phyloP scores from a whole-genome alignment of 441 rosid species.

The Manihot esculenta region DNA sequence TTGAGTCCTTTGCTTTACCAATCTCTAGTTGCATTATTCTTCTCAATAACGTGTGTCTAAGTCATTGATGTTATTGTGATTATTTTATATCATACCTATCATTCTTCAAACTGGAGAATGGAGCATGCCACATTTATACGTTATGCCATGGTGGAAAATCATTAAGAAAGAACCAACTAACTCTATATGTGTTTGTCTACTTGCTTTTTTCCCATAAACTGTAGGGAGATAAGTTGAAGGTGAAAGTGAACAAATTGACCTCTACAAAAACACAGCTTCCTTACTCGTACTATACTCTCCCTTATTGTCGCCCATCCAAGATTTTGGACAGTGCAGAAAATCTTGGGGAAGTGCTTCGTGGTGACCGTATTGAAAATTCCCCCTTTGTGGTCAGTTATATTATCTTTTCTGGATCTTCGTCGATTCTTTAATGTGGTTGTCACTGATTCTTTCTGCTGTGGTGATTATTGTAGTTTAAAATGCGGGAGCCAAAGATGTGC shows the following conservation, averaged over 20 bases:
- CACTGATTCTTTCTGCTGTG: constrained; percentile 13
- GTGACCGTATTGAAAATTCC: constrained; percentile 95
- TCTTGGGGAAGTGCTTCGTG: constrained; percentile 97
- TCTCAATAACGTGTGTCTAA: background rate
- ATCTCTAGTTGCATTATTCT: background rate
- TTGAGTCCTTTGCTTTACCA: background rate
- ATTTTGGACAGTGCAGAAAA: constrained; percentile 91
- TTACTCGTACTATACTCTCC: constrained; percentile 73
- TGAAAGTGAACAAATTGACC: constrained; percentile 92
- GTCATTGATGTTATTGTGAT: too few relatives aligned
- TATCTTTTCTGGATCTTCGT: constrained; percentile 2
- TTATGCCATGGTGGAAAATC: background rate
- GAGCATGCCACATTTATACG: background rate
- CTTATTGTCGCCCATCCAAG: constrained; percentile 60
- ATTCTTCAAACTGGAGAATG: background rate
- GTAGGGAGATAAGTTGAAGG: constrained; percentile 81
- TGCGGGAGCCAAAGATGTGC: constrained; percentile 89
- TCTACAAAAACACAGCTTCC: constrained; percentile 96
- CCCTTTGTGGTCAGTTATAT: constrained; percentile 62
- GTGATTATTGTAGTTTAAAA: constrained; percentile 62
- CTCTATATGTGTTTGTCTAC: background rate
- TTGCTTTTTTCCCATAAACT: constrained; percentile 9
- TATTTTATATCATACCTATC: too few relatives aligned
- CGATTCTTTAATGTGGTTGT: background rate
- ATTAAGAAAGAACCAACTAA: background rate